A percentile compares a stretch with the other conserved stretches of the same genome.
These are phyloP conservation scores for Arachis monticola DNA, from an alignment of 331 rosid species.

Conservation along the genomic window DNA sequence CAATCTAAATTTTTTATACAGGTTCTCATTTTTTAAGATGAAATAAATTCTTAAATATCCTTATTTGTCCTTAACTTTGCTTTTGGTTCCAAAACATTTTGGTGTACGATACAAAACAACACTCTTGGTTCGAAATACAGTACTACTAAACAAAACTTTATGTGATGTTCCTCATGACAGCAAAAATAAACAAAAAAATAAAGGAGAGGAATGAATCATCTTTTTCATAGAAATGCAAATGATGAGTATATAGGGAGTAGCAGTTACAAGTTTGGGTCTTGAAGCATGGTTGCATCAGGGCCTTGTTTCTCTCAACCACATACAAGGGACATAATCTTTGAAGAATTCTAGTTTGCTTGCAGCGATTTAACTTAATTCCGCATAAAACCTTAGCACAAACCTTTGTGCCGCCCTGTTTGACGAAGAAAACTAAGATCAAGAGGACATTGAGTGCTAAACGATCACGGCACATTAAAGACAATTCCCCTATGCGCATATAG, in stretches of 20 bases:
- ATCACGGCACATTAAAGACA: neutral
- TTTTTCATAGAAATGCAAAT: no score
- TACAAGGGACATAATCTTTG: constrained; percentile 77
- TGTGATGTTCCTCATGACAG: neutral
- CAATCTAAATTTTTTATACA: no score
- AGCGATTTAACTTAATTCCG: no score
- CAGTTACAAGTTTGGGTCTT: constrained; percentile 61
- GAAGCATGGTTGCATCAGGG: constrained; percentile 73
- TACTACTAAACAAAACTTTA: neutral
- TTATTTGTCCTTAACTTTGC: neutral
- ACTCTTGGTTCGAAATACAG: neutral
- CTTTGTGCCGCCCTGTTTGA: no score
- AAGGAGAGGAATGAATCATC: no score
- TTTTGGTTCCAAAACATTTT: neutral
- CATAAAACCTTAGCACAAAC: no score
- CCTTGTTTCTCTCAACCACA: constrained; percentile 73
- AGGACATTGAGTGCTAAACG: neutral
- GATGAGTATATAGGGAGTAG: neutral
- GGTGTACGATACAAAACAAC: no score
- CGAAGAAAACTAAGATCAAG: no score
- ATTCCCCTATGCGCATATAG: no score
- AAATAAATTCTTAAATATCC: no score
- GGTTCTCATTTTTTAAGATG: neutral
- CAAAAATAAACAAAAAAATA: no score
- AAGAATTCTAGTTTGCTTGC: constrained; percentile 73